These are phyloP conservation scores for Thermoascus crustaceus DNA, from an alignment of 2,329 filamentous ascomycete genomes.

Conservation along the genomic window DNA sequence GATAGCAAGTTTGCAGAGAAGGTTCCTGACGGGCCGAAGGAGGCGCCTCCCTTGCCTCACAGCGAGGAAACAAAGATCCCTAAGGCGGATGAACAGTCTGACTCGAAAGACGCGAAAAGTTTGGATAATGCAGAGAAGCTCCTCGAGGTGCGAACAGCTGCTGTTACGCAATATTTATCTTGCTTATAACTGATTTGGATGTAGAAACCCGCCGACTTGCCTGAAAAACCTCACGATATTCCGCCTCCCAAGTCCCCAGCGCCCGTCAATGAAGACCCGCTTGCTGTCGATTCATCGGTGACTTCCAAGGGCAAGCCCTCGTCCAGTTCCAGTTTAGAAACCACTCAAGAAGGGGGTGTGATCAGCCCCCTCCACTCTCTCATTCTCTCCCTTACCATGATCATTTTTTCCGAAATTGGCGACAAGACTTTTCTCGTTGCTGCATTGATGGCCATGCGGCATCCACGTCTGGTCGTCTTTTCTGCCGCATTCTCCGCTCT, in stretches of 20 bases:
- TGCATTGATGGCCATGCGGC: conserved; percentile 98
- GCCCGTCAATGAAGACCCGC: conserved; percentile 32
- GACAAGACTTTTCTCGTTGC: conserved; percentile 98
- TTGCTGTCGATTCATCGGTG: conserved; percentile 22
- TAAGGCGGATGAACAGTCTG: conserved; percentile 24
- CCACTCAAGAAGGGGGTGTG: conserved; percentile 35
- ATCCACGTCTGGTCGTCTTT: conserved; percentile 87
- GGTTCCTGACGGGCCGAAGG: conserved; percentile 75
- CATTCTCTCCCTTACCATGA: conserved; percentile 90
- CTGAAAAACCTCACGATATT: conserved; percentile 67
- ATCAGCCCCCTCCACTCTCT: conserved; percentile 83
- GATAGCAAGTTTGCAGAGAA: conserved; percentile 64
- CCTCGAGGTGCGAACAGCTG: conserved; percentile 45
- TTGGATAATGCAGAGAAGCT: conserved; percentile 37
- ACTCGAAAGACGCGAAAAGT: conserved; percentile 31
- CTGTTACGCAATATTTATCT: neutral
- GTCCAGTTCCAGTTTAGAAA: conserved; percentile 8
- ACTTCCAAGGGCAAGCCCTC: conserved; percentile 20
- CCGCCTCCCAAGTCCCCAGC: conserved; percentile 54
- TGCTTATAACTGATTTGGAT: conserved; percentile 4
- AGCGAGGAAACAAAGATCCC: conserved; percentile 65
- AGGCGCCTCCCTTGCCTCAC: conserved; percentile 71
- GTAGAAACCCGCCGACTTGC: conserved; percentile 74
- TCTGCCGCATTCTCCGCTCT: conserved; percentile 88
- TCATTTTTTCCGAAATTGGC: conserved; percentile 89